Evolutionary conservation across 345 rosid species (phyloP), one percentile per base, ranked within the genome.

Genomic region (Melastoma malabathricum): DNA sequence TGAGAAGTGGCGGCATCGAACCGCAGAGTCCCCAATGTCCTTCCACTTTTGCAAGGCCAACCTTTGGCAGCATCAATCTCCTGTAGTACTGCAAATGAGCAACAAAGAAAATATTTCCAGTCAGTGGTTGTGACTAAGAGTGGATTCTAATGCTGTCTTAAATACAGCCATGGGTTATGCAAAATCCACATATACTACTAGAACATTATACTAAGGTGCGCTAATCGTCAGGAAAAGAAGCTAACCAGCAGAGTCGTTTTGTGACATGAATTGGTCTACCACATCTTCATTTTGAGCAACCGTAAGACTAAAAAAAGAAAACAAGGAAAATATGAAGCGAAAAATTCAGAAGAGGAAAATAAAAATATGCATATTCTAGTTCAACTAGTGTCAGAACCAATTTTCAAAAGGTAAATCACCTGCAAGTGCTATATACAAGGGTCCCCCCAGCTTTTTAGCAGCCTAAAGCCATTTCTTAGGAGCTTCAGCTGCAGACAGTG

Each of bases 371-470:
- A 29, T 29, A 29, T 29, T 29, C 9, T 29, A 4, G 38, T 19
- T 17, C 23, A 13, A 34, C 13, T 18, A 4, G 5, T 27, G 18
- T n/a, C 6, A 50, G 44, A 44, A 27, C 38, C n/a, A 34, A 17
- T 13, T 39, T 27, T 48, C 16, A n/a, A 3, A 15, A 67, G 20
- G 34, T 18, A 50, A 54, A 51, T 38, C 52, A 83, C 94, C 96
- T 90, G 89, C 98, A 90, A 59, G 96, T 90, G 77, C 98, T 90
- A 71, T 87, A 84, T 49, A 87, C 79, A 19, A 90, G 84, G 6
- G 68, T 67, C 19, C 98, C 98, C 19, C 87, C 93, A 49, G 65
- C 77, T n/a, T 77, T 79, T 84, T 58, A 90, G 78, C 64, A 86
- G 59, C 66, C 75, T 69, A 53, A 82, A 90, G 58, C 98, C 98